Percentiles rank a stretch among this genome's conserved stretches.
Conservation (phyloP, 2,329 filamentous ascomycete genomes). For the Canariomyces notabilis region DNA sequence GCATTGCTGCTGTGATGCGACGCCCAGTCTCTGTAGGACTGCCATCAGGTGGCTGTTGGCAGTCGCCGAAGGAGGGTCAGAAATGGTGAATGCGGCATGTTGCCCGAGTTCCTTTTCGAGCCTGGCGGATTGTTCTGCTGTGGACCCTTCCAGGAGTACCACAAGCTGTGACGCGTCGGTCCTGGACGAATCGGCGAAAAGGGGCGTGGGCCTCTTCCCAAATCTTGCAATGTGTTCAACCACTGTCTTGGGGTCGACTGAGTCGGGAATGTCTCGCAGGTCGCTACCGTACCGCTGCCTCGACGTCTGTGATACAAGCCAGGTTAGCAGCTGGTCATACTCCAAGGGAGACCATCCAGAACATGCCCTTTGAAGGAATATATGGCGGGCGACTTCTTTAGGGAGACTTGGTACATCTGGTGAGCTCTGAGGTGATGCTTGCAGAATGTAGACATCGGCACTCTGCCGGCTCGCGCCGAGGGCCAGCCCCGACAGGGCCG, state of each 20-base stretch:
- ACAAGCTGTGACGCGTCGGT: slow-evolving; percentile 50
- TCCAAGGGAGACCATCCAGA: not conserved
- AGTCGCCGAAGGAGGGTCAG: slow-evolving; percentile 39
- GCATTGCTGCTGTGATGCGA: slow-evolving; percentile 35
- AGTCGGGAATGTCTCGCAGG: slow-evolving; percentile 41
- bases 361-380: slow-evolving; percentile 52
- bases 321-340: slow-evolving; percentile 1
- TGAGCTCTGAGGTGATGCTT: slow-evolving; percentile 30
- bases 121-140: slow-evolving; percentile 37
- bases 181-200: slow-evolving; percentile 43
- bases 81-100: slow-evolving; percentile 46
- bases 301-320: slow-evolving; percentile 19
- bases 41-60: slow-evolving; percentile 41
- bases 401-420: slow-evolving; percentile 40
- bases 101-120: slow-evolving; percentile 39
- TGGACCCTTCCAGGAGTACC: slow-evolving; percentile 54
- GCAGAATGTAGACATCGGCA: slow-evolving; percentile 53
- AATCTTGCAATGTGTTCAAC: slow-evolving; percentile 56
- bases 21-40: slow-evolving; percentile 33
- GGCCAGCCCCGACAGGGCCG: slow-evolving; percentile 29
- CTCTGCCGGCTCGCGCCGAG: slow-evolving; percentile 33
- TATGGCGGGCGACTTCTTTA: slow-evolving; percentile 51
- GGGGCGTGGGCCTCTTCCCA: slow-evolving; percentile 45
- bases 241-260: slow-evolving; percentile 42
- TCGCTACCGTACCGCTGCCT: slow-evolving; percentile 37